Percentiles rank a stretch among this genome's conserved stretches.
These are phyloP conservation scores for Fomitopsis pinicola DNA, from an alignment of 1,284 basidiomycete species.

Conservation along the genomic window DNA sequence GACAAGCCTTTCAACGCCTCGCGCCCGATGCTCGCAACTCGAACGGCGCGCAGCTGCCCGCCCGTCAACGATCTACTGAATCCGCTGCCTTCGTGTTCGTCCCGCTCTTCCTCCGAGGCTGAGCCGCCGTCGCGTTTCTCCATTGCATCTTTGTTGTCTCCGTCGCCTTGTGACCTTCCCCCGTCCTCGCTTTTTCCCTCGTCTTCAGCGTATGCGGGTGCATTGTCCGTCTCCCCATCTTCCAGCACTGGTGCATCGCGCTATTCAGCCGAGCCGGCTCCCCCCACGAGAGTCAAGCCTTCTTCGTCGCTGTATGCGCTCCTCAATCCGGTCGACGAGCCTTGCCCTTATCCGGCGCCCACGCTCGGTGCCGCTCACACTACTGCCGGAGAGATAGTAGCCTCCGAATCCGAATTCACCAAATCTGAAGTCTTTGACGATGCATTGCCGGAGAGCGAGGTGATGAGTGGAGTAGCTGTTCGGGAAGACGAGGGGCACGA, in stretches of 20 bases:
- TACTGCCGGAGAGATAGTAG: neutral
- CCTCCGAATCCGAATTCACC: neutral
- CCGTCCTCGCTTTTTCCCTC: neutral
- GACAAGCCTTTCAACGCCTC: constrained; percentile 20
- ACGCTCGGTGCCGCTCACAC: neutral
- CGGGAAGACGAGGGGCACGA: neutral
- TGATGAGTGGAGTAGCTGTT: neutral
- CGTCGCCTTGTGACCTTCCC: neutral
- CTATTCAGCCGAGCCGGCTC: neutral
- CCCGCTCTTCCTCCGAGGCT: neutral
- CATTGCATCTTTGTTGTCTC: neutral
- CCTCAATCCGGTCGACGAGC: constrained; percentile 7
- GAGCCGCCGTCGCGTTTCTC: neutral
- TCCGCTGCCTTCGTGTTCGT: neutral
- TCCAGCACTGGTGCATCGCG: neutral
- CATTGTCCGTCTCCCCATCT: neutral
- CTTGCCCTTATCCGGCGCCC: neutral
- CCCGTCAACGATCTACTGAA: neutral
- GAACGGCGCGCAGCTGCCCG: constrained; percentile 4
- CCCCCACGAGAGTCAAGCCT: neutral
- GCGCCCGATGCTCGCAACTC: no score
- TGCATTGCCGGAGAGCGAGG: neutral
- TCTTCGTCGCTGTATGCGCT: constrained; percentile 1
- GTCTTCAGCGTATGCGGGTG: neutral
- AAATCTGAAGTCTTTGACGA: neutral